A percentile compares a stretch with the other conserved stretches of the same genome.
phyloP scores from a whole-genome alignment of 306 rosid species.

The Phaseolus lunatus region DNA sequence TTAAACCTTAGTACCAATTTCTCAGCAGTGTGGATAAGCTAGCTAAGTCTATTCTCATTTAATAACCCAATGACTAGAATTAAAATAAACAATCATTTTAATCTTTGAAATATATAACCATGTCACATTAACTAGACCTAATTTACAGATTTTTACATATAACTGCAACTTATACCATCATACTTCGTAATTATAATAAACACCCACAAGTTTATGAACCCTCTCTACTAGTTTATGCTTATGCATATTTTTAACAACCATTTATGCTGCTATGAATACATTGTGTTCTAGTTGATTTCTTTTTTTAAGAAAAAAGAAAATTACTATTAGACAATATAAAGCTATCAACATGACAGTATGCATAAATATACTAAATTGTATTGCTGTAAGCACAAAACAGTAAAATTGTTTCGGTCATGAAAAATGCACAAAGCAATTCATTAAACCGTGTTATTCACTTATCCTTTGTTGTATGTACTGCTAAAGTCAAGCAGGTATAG shows the following conservation, averaged over 20 bases:
- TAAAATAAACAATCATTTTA: too few species aligned
- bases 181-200: too few species aligned
- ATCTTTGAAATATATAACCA: too few species aligned
- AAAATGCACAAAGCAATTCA: not conserved
- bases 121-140: too few species aligned
- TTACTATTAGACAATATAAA: not conserved
- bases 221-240: too few species aligned
- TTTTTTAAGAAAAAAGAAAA: not conserved
- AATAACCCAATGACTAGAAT: too few species aligned
- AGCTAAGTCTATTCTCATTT: too few species aligned
- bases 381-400: not conserved
- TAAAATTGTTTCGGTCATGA: not conserved
- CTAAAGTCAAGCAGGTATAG: not conserved
- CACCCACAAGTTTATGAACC: too few species aligned
- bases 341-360: not conserved
- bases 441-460: slow-evolving; percentile 4
- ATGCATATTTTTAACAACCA: not conserved
- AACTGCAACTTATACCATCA: too few species aligned
- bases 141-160: too few species aligned
- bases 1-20: too few species aligned
- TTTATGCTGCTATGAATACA: not conserved
- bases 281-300: not conserved
- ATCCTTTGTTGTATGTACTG: slow-evolving; percentile 10
- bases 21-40: too few species aligned
- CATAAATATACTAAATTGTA: not conserved